These are phyloP conservation scores for Tricholoma bakamatsutake DNA, from an alignment of 768 basidiomycete genomes.

Conservation along the genomic window DNA sequence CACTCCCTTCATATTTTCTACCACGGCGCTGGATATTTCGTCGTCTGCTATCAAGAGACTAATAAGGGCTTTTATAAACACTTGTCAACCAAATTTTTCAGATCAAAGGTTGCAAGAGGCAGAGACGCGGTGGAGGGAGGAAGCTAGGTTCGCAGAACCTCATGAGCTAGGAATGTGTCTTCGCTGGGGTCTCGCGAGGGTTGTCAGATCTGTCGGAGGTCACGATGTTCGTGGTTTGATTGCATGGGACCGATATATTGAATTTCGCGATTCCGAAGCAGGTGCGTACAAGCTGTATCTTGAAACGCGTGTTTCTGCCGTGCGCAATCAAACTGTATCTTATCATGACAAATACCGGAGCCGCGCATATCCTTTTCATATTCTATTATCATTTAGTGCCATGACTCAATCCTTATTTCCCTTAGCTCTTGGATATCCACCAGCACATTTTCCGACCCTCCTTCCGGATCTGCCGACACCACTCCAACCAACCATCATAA, in stretches of 20 bases:
- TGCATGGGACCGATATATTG: slow-evolving; percentile 77
- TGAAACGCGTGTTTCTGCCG: too few species aligned
- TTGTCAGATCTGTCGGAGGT: slow-evolving; percentile 64
- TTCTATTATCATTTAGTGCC: not conserved
- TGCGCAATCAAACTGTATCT: not conserved
- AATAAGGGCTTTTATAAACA: slow-evolving; percentile 74
- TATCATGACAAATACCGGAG: slow-evolving; percentile 3
- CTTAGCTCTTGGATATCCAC: slow-evolving; percentile 59
- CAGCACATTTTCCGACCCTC: slow-evolving; percentile 68
- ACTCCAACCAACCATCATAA: slow-evolving; percentile 54
- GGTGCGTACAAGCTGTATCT: slow-evolving; percentile 39
- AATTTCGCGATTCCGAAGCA: slow-evolving; percentile 79
- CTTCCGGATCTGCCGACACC: slow-evolving; percentile 47
- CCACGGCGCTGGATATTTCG: slow-evolving; percentile 80
- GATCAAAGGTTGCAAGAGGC: slow-evolving; percentile 31
- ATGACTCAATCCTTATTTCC: slow-evolving; percentile 6
- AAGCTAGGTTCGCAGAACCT: slow-evolving; percentile 77
- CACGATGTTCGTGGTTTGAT: slow-evolving; percentile 79
- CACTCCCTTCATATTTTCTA: slow-evolving; percentile 89
- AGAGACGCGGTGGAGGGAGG: slow-evolving; percentile 65
- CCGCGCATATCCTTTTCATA: not conserved
- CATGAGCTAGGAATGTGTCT: slow-evolving; percentile 90
- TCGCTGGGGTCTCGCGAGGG: slow-evolving; percentile 85
- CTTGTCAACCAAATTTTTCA: slow-evolving; percentile 34
- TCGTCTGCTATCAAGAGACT: slow-evolving; percentile 69